Evolutionary conservation across 768 basidiomycete genomes (phyloP).

Genomic region (Boletus insuetus): DNA sequence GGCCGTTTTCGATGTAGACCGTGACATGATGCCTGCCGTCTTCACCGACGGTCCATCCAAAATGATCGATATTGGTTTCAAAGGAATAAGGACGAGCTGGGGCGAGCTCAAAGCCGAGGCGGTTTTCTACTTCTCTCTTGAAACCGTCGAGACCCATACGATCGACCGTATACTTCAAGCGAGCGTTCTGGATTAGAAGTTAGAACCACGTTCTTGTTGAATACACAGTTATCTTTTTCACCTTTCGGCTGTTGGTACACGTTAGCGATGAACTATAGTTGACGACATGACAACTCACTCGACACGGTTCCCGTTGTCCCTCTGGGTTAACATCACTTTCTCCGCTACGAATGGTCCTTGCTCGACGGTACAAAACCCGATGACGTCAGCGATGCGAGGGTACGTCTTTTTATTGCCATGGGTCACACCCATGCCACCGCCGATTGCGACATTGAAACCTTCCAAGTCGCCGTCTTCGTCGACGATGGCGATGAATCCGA

Average conservation of each 20-base stretch:
- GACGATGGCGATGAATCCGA: constrained; percentile 95
- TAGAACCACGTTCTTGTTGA: constrained; percentile 5
- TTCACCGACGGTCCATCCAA: constrained; percentile 86
- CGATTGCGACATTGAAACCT: constrained; percentile 92
- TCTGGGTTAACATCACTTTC: constrained; percentile 88
- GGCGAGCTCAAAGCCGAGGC: constrained; percentile 72
- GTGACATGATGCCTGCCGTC: constrained; percentile 91
- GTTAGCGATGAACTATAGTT: neutral
- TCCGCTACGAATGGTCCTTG: constrained; percentile 87
- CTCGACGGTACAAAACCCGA: constrained; percentile 91
- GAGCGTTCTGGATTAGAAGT: constrained; percentile 58
- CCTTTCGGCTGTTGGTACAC: constrained; percentile 49
- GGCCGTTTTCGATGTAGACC: constrained; percentile 95
- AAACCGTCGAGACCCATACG: constrained; percentile 88
- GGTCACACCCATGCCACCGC: constrained; percentile 99
- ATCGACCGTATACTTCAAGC: constrained; percentile 96
- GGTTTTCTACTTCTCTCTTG: constrained; percentile 86
- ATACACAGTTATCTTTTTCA: constrained; percentile 19
- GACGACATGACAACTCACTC: constrained; percentile 57
- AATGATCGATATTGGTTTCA: constrained; percentile 89
- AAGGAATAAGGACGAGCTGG: constrained; percentile 79
- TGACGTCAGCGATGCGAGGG: constrained; percentile 79
- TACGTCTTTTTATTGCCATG: constrained; percentile 99
- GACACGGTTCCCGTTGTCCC: constrained; percentile 92
- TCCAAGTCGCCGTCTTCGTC: constrained; percentile 69